Conservation (phyloP, 768 basidiomycete genomes). For the Postia placenta region DNA sequence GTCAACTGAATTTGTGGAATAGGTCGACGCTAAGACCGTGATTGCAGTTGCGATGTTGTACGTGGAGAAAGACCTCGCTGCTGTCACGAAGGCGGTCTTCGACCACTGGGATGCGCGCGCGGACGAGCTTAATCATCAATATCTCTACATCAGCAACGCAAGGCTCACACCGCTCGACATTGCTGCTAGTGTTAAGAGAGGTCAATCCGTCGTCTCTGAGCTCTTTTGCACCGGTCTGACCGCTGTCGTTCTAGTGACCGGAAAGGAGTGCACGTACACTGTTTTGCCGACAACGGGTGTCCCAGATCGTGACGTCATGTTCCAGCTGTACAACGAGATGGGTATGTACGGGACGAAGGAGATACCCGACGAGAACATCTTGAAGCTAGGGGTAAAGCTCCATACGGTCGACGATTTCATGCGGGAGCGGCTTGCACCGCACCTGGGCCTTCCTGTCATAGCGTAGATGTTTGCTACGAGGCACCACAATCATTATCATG, state of each 20-base stretch:
- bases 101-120: constrained; percentile 11
- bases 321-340: constrained; percentile 16
- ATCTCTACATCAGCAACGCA: constrained; percentile 13
- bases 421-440: constrained; percentile 11
- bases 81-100: constrained; percentile 13
- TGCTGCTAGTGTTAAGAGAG: constrained; percentile 10
- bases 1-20: neutral
- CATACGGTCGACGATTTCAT: constrained; percentile 16
- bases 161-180: constrained; percentile 13
- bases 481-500: neutral
- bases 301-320: constrained; percentile 19
- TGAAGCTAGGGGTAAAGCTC: constrained; percentile 12
- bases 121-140: constrained; percentile 13
- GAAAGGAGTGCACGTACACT: constrained; percentile 12
- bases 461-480: neutral
- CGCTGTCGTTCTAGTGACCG: constrained; percentile 9
- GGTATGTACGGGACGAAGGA: constrained; percentile 17
- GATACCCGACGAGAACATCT: constrained; percentile 15
- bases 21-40: neutral
- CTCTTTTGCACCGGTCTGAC: neutral
- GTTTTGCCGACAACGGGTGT: constrained; percentile 12
- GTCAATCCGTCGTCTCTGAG: constrained; percentile 1
- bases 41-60: constrained; percentile 16
- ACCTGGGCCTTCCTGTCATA: constrained; percentile 10
- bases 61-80: constrained; percentile 14